A percentile compares a stretch with the other conserved stretches of the same genome.
Evolutionary conservation across 2,329 filamentous ascomycete genomes (phyloP).

Genomic region (Neonectria faginata): DNA sequence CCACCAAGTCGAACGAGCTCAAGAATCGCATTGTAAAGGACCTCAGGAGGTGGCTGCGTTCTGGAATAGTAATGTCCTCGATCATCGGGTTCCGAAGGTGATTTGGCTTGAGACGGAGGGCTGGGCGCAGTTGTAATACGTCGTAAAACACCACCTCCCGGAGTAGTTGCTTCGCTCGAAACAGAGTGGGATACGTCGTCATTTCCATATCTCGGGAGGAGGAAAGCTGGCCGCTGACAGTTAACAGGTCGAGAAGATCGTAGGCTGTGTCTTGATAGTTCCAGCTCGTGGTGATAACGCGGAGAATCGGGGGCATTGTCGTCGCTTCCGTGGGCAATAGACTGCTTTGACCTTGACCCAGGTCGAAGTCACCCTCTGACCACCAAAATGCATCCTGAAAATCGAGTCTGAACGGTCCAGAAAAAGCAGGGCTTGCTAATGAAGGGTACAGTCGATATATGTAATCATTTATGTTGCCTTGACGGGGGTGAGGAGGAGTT

Average conservation of each 20-base stretch:
- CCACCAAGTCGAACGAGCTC: slow-evolving; percentile 62
- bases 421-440: slow-evolving; percentile 53
- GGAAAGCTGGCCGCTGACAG: slow-evolving; percentile 62
- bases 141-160: slow-evolving; percentile 67
- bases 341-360: slow-evolving; percentile 39
- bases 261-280: slow-evolving; percentile 62
- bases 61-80: slow-evolving; percentile 59
- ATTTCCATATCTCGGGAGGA: slow-evolving; percentile 61
- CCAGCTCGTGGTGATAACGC: slow-evolving; percentile 63
- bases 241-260: slow-evolving; percentile 65
- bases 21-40: slow-evolving; percentile 65
- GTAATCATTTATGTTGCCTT: slow-evolving; percentile 64
- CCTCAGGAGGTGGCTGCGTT: slow-evolving; percentile 61
- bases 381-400: slow-evolving; percentile 70
- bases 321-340: slow-evolving; percentile 44
- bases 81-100: slow-evolving; percentile 47
- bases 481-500: slow-evolving; percentile 61
- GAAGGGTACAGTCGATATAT: slow-evolving; percentile 60
- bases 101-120: slow-evolving; percentile 51
- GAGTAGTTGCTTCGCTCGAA: slow-evolving; percentile 66
- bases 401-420: slow-evolving; percentile 61
- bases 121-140: slow-evolving; percentile 61
- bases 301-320: slow-evolving; percentile 62
- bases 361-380: slow-evolving; percentile 60
- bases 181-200: slow-evolving; percentile 61